Evolutionary conservation across 257 asterid species (phyloP), one percentile per base, ranked within the genome.

Genomic region (Datura wrightii): DNA sequence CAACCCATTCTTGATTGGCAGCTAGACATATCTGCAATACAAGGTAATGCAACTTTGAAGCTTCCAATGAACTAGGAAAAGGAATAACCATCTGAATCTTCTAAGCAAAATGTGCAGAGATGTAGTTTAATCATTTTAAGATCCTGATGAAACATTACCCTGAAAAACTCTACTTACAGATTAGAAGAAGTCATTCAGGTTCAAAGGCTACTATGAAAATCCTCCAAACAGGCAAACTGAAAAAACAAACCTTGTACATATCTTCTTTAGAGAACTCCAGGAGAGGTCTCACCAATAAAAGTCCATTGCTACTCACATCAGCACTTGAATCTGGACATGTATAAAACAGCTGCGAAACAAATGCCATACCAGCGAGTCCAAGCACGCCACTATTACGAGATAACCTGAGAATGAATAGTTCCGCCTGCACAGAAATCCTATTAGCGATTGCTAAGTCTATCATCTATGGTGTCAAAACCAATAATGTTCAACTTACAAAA

Each of bases 361-460:
- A 93, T 42, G 99, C 92, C 97, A 91, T 93, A 72, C 98, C 97
- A 83, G 97, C 97, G 87, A 96, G 99, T 89, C 99, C 99, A 89
- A 94, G 96, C 85, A 96, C 95, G 36, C 98, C 97, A 85, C 99
- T 94, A 86, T 90, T 89, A 55, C 97, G 93, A 58, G 99, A 96
- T 89, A 92, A 90, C 87, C 98, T 91, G 82, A 94, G 93, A 86
- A 94, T 90, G 85, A 96, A 93, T 71, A 93, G 91, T 90, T 94
- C 99, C 18, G 93, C 99, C 99, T 96, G 94, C 82, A 83, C 44
- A 67, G 82, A 72, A 55, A 41, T 83, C 39, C 80, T 42, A 56
- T 91, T 71, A 88, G 88, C 83, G 80, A 84, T 79, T 83, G 85
- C 79, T 8, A 80, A 37, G 42, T 39, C 69, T 37, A 60, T 31